phyloP scores from a whole-genome alignment of 768 basidiomycete species.

The Trametes gibbosa region DNA sequence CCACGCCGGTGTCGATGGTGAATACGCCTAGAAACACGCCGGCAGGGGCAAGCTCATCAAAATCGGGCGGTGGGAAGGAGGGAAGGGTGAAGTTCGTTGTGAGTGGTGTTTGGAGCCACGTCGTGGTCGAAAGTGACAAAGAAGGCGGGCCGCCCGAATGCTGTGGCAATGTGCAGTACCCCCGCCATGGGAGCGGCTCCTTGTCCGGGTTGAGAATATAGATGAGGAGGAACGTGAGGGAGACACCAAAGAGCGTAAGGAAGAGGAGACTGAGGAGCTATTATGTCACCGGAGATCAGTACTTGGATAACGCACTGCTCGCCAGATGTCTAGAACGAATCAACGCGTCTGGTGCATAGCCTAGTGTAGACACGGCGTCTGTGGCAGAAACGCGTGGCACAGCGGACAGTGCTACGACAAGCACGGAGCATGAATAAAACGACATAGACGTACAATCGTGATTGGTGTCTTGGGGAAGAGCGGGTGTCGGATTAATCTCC shows the following conservation, averaged over 20 bases:
- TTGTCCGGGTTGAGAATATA: slow-evolving; percentile 96
- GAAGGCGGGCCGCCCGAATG: slow-evolving; percentile 44
- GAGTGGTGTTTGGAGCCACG: slow-evolving; percentile 39
- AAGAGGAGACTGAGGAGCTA: slow-evolving; percentile 72
- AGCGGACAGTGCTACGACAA: background rate
- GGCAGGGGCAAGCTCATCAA: slow-evolving; percentile 76
- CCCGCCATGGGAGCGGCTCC: slow-evolving; percentile 89
- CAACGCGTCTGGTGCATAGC: no score
- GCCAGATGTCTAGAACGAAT: no score
- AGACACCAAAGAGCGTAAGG: slow-evolving; percentile 77
- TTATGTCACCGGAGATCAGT: background rate
- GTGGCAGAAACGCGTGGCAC: no score
- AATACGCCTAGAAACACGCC: slow-evolving; percentile 90
- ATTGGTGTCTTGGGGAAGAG: slow-evolving; percentile 78
- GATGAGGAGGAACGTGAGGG: slow-evolving; percentile 83
- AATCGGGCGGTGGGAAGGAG: slow-evolving; percentile 68
- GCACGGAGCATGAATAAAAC: background rate
- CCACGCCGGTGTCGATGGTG: slow-evolving; percentile 79
- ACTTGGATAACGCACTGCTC: background rate
- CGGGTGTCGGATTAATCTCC: slow-evolving; percentile 63
- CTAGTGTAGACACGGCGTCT: no score
- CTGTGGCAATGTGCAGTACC: slow-evolving; percentile 79
- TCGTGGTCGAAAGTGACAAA: slow-evolving; percentile 37
- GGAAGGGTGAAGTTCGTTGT: slow-evolving; percentile 33
- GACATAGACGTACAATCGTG: slow-evolving; percentile 62